These are phyloP conservation scores for Xylariaceae sp. DNA, from an alignment of 2,329 filamentous ascomycete species.

Conservation along the genomic window DNA sequence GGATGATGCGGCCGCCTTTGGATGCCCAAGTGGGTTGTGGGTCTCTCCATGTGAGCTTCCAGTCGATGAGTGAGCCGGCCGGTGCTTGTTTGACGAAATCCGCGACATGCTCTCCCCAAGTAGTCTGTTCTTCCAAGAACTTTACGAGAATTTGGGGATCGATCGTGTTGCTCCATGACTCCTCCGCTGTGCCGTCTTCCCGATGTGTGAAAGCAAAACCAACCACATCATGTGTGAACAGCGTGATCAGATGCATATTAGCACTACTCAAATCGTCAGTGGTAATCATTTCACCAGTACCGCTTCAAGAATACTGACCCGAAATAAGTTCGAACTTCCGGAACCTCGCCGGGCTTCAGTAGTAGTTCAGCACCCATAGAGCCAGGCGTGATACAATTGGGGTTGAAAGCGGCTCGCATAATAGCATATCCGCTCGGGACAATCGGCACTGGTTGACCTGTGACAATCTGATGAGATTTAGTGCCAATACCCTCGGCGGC, in stretches of 20 bases:
- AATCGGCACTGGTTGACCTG: constrained; percentile 3
- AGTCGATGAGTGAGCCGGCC: constrained; percentile 37
- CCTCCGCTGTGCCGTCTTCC: constrained; percentile 10
- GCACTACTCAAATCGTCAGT: neutral
- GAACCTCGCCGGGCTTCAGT: constrained; percentile 6
- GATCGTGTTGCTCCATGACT: constrained; percentile 11
- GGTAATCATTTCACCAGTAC: neutral
- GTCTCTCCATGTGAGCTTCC: constrained; percentile 36
- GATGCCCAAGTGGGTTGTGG: constrained; percentile 34
- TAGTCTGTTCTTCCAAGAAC: constrained; percentile 9
- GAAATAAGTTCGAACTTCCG: constrained; percentile 10
- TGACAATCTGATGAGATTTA: constrained; percentile 18
- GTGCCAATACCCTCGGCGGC: constrained; percentile 33
- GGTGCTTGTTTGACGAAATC: constrained; percentile 17
- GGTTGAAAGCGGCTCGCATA: constrained; percentile 11
- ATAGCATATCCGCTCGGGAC: constrained; percentile 7
- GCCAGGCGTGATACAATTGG: constrained; percentile 1
- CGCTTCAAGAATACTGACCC: constrained; percentile 2
- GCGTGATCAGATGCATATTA: constrained; percentile 10
- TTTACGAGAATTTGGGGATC: constrained; percentile 6
- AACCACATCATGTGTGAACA: constrained; percentile 12
- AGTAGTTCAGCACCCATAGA: constrained; percentile 9
- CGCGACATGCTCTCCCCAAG: constrained; percentile 11
- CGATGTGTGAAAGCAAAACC: constrained; percentile 13
- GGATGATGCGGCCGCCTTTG: constrained; percentile 28